These are phyloP conservation scores for Syzygium oleosum DNA, from an alignment of 345 rosid species.

Conservation along the genomic window DNA sequence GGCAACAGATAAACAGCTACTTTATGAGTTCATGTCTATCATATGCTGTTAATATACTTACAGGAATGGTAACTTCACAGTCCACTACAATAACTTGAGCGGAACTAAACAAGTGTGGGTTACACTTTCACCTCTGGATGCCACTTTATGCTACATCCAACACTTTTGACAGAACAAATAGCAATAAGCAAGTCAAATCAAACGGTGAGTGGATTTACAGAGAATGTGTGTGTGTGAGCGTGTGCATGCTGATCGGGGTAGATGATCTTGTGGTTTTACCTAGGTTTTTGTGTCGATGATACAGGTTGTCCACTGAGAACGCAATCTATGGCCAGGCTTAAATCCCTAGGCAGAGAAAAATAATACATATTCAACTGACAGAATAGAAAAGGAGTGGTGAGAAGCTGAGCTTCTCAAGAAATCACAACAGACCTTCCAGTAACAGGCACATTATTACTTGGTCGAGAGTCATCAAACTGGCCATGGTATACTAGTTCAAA, in stretches of 20 bases:
- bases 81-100: not conserved
- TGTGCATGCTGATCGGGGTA: not conserved
- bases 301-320: conserved; percentile 72
- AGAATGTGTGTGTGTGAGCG: not conserved
- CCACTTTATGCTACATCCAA: conserved; percentile 99
- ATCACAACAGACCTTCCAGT: conserved; percentile 54
- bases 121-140: conserved; percentile 34
- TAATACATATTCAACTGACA: not conserved
- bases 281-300: conserved; percentile 62
- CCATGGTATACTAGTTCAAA: conserved; percentile 91
- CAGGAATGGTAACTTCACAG: not conserved
- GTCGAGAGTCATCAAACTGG: conserved; percentile 87
- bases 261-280: conserved; percentile 21
- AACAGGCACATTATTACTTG: conserved; percentile 52
- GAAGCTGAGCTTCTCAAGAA: not conserved
- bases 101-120: conserved; percentile 1
- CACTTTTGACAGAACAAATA: conserved; percentile 23
- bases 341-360: conserved; percentile 35
- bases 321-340: conserved; percentile 62
- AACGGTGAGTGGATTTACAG: not conserved
- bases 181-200: not conserved
- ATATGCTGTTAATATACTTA: not conserved
- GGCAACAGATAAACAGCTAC: not conserved
- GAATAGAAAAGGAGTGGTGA: not conserved
- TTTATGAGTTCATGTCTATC: not conserved